Conservation (phyloP, 2,329 filamentous ascomycete genomes). For the Colletotrichum limetticola region DNA sequence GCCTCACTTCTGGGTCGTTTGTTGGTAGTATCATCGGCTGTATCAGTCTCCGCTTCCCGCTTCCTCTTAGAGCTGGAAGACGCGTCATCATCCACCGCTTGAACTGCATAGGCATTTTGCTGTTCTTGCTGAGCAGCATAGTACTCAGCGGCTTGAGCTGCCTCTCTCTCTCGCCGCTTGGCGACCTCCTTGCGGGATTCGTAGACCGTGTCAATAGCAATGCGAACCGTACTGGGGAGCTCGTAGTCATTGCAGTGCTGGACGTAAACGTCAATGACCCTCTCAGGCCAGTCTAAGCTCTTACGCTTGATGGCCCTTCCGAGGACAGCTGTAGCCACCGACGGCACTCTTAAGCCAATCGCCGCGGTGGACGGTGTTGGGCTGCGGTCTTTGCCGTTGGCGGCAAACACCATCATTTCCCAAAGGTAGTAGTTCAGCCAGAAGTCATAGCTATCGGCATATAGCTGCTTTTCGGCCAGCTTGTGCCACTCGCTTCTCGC, state of each 20-base stretch:
- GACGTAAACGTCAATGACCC: constrained; percentile 77
- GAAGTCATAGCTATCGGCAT: constrained; percentile 87
- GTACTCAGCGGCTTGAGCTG: constrained; percentile 66
- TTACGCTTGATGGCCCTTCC: constrained; percentile 73
- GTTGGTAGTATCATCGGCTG: constrained; percentile 60
- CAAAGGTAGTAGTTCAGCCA: constrained; percentile 94
- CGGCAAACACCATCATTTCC: constrained; percentile 78
- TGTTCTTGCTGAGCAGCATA: constrained; percentile 54
- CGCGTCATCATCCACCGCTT: constrained; percentile 45
- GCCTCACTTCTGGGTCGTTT: constrained; percentile 74
- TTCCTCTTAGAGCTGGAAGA: constrained; percentile 75
- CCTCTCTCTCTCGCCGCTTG: constrained; percentile 74
- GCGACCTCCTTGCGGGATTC: constrained; percentile 72
- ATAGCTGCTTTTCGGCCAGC: constrained; percentile 70
- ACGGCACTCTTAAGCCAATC: constrained; percentile 71
- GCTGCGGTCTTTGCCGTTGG: constrained; percentile 62
- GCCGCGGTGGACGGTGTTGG: constrained; percentile 58
- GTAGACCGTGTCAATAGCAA: constrained; percentile 78
- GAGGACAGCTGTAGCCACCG: constrained; percentile 79
- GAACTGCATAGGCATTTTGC: constrained; percentile 41
- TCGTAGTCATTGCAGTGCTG: constrained; percentile 93
- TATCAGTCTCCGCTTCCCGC: constrained; percentile 67
- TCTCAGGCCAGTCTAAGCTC: constrained; percentile 81
- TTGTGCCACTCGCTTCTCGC: constrained; percentile 83
- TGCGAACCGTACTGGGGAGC: constrained; percentile 77